phyloP scores from a whole-genome alignment of 495 filamentous ascomycete species.

The Staphylotrichum tortipilum region DNA sequence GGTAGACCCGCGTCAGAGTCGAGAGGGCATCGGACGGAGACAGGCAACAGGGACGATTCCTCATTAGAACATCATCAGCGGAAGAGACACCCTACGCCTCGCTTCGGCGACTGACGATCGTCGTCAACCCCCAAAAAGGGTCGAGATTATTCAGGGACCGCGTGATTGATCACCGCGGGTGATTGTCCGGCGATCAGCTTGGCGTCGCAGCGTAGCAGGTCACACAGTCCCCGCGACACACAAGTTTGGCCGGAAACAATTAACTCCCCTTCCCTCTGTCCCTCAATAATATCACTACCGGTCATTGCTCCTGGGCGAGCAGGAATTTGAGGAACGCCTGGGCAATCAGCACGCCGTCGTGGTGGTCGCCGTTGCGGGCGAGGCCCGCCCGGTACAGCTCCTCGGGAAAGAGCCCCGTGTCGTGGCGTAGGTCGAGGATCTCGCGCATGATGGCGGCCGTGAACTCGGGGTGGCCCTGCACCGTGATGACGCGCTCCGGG shows the following conservation, averaged over 20 bases:
- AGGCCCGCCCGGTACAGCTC: slow-evolving; percentile 58
- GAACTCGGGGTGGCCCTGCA: slow-evolving; percentile 93
- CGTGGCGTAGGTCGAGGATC: slow-evolving; percentile 52
- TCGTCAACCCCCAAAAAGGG: not conserved
- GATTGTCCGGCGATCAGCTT: not conserved
- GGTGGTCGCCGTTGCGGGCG: slow-evolving; percentile 50
- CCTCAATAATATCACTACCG: too few relatives aligned
- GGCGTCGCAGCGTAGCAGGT: not conserved
- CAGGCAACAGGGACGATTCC: too few relatives aligned
- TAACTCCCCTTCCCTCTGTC: too few relatives aligned
- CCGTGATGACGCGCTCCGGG: slow-evolving; percentile 56
- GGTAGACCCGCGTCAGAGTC: too few relatives aligned
- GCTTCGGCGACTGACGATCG: too few relatives aligned
- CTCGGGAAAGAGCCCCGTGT: slow-evolving; percentile 56
- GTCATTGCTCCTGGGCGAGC: slow-evolving; percentile 39
- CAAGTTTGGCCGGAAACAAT: not conserved
- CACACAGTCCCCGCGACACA: not conserved
- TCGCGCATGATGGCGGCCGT: slow-evolving; percentile 63
- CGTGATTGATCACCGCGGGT: not conserved
- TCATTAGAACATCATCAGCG: too few relatives aligned
- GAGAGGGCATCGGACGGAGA: too few relatives aligned
- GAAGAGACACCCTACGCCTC: too few relatives aligned
- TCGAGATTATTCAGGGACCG: not conserved
- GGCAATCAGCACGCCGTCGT: slow-evolving; percentile 68
- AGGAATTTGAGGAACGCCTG: slow-evolving; percentile 67